Base-by-base conservation (phyloP, 2,329 filamentous ascomycete species). In the Hawksworthiomyces lignivorus region DNA sequence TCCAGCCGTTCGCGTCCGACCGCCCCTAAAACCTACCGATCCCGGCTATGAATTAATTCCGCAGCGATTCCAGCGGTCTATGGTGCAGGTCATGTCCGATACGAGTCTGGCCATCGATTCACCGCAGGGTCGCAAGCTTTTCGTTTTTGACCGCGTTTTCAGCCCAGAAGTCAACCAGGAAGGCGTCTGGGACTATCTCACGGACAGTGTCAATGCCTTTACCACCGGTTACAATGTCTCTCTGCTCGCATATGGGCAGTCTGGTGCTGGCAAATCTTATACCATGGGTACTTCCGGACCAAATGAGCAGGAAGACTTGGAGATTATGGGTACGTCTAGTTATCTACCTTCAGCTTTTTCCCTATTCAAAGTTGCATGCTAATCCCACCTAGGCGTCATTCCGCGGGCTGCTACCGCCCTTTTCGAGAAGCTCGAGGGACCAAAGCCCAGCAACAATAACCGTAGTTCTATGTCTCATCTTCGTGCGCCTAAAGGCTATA, bases 211-310 rank as follows among this genome's bases (percentile, higher is more conserved):
- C 52, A 79, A 73, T 53, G 86, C 89, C 3, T 98, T 98, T 54
- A 70, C 92, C 1, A 87, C 96, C 58, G 92, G 92, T 41, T 98
- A 97, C 75, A 98, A 98, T 77, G 92, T 98, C 45, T 98, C 92
- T 4, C 79, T 98, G 37, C 70, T 98, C 54, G 92, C 92, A 36
- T 98, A 98, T 57, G 92, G 92, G 51, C 92, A 98, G 68, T 98
- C 92, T 21, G 92, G 92, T 43, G 88, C 92, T 10, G 92, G 92
- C 53, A 98, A 98, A 67, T 97, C 90, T 3, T 97, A 94, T 60
- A 98, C 92, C 0, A 98, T 98, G 92, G 92, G 92, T 44, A 98
- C 92, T 0, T 88, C 90, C 1, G 88, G 88, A 5, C 87, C 89
- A 2, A 63, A 63, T 18, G 89, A 96, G 55, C 84, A 94, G 56